Evolutionary conservation across 805 yeast species (phyloP).

Genomic region (Candida alai): DNA sequence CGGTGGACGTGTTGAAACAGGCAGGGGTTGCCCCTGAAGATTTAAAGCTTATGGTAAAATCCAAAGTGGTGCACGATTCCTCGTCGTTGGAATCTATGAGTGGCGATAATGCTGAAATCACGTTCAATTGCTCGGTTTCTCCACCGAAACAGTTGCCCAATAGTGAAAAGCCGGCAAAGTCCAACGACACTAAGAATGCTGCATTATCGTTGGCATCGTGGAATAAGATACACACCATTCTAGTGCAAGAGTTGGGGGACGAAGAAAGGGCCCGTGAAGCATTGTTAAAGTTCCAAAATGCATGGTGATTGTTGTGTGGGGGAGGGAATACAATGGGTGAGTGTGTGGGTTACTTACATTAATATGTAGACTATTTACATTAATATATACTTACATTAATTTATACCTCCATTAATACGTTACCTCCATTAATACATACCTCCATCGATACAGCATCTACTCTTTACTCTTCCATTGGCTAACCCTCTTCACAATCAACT

Average conservation of each 20-base stretch:
- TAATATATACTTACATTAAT: constrained; percentile 5
- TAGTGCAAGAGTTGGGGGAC: constrained; percentile 30
- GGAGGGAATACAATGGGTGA: too few species aligned
- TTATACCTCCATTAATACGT: neutral
- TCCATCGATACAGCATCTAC: neutral
- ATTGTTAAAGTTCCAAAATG: constrained; percentile 15
- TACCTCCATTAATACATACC: neutral
- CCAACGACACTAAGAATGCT: too few species aligned
- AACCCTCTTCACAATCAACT: constrained; percentile 38
- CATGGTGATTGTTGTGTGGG: constrained; percentile 1
- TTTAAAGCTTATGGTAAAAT: constrained; percentile 53
- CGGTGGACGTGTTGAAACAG: constrained; percentile 20
- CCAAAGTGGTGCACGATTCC: constrained; percentile 58
- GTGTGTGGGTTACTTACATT: too few species aligned
- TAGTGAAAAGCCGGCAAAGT: too few species aligned
- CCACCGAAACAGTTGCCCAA: too few species aligned
- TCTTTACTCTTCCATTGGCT: constrained; percentile 2
- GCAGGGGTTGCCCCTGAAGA: constrained; percentile 34
- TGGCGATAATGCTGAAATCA: constrained; percentile 22
- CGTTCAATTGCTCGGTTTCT: constrained; percentile 44
- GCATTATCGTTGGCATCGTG: too few species aligned
- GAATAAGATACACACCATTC: constrained; percentile 36
- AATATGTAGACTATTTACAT: too few species aligned
- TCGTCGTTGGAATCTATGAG: constrained; percentile 25
- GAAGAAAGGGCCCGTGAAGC: constrained; percentile 20